Evolutionary conservation across 2,329 filamentous ascomycete species (phyloP), one percentile per base, ranked within the genome.

Genomic region (Exophiala sp.): DNA sequence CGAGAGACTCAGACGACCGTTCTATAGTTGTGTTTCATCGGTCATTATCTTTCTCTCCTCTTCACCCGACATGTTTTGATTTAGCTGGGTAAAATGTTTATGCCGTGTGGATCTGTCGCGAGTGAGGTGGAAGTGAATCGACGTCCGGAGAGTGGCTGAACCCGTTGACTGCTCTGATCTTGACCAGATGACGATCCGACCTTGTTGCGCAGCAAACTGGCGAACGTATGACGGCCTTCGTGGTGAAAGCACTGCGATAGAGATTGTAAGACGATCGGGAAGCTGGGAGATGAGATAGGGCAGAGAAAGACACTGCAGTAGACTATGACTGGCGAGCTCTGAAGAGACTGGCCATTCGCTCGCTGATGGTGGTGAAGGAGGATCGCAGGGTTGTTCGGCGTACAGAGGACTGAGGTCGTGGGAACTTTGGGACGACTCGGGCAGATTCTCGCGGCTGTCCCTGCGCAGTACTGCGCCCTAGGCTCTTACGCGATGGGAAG

Each of bases 21-120:
- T 9, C 30, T 41, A 54, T 27, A 40, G 43, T 29, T 35, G 37
- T 45, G 39, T 43, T 46, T 42, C 43, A 38, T 40, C 52, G 46
- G 55, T 52, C 41, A 52, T 27, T 48, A 32, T 47, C 44, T 47
- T 52, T 52, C 52, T 55, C 42, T 54, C 55, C 29, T 35, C 32
- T 43, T 40, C 55, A 53, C 43, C 45, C 29, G 48, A 49, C 57
- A 59, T 59, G 43, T 35, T 55, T 54, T 42, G 38, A 21, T 16
- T 14, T n/a, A 16, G 41, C 23, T 24, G n/a, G 21, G 11, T 21
- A 32, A 24, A 34, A 22, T 18, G 19, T 37, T 3, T 10, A 19
- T 11, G 14, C 40, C 18, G 44, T 18, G 19, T 32, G 39, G 29
- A 34, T 41, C 39, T 13, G 27, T 24, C 24, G 35, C 14, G 23